Percentiles rank a stretch among this genome's conserved stretches.
phyloP scores from a whole-genome alignment of 1,139 yeast genomes.

The Yamadazyma atlantica region DNA sequence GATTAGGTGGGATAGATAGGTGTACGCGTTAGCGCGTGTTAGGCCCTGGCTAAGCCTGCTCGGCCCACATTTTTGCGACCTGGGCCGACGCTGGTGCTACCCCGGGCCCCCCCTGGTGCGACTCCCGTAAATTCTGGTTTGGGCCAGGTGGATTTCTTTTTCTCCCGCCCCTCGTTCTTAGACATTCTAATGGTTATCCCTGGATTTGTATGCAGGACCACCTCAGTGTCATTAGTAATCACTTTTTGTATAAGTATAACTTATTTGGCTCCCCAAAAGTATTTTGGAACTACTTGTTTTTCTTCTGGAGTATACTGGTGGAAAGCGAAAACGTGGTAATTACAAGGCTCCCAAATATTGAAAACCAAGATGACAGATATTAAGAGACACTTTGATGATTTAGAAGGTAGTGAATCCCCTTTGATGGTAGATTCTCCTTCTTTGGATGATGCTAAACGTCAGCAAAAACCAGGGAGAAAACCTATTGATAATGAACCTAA shows the following conservation, averaged over 20 bases:
- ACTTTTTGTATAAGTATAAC: background rate
- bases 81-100: no score
- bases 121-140: no score
- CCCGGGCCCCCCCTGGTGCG: no score
- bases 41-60: no score
- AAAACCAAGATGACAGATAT: slow-evolving; percentile 28
- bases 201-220: background rate
- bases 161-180: background rate
- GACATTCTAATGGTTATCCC: background rate
- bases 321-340: no score
- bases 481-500: slow-evolving; percentile 78
- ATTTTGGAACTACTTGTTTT: background rate
- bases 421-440: slow-evolving; percentile 9
- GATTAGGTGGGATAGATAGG: no score
- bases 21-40: no score
- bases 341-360: no score
- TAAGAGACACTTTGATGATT: slow-evolving; percentile 35
- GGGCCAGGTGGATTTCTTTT: background rate
- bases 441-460: slow-evolving; percentile 38
- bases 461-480: slow-evolving; percentile 58
- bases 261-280: background rate
- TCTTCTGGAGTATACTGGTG: background rate
- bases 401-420: slow-evolving; percentile 16
- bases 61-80: no score
- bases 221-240: background rate